Evolutionary conservation across 768 basidiomycete species (phyloP).

Genomic region (Austroboletus festivus): DNA sequence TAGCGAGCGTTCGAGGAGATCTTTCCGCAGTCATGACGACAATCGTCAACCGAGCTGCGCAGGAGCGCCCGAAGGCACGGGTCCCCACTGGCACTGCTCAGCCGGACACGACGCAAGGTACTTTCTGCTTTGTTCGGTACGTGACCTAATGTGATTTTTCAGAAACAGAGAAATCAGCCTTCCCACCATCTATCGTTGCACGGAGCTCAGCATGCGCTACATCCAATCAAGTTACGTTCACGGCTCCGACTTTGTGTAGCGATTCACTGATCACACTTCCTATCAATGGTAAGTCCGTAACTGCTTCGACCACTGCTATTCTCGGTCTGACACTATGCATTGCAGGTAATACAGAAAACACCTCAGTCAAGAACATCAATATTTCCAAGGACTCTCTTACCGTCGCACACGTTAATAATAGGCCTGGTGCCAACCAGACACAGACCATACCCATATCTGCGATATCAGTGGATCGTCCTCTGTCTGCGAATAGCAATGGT

Average conservation of each 20-base stretch:
- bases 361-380: not conserved
- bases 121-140: not conserved
- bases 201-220: not conserved
- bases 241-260: not conserved
- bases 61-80: constrained; percentile 1
- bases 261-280: not conserved
- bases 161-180: not conserved
- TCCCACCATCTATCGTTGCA: not conserved
- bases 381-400: constrained; percentile 1
- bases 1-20: constrained; percentile 7
- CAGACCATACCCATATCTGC: not conserved
- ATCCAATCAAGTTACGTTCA: not conserved
- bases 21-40: constrained; percentile 12
- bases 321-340: not conserved
- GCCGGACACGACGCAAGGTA: constrained; percentile 7
- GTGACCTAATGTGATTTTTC: not conserved
- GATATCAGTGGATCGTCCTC: constrained; percentile 5
- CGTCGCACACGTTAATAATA: not conserved
- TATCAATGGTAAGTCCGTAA: constrained; percentile 4
- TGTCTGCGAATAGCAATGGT: constrained; percentile 1
- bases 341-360: constrained; percentile 1
- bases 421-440: constrained; percentile 6
- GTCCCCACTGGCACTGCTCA: constrained; percentile 1
- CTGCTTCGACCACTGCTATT: not conserved
- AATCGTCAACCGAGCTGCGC: not conserved